Percentiles rank a stretch among this genome's conserved stretches.
These are phyloP conservation scores for Pseudoturritis turrita DNA, from an alignment of 345 rosid species.

Conservation along the genomic window DNA sequence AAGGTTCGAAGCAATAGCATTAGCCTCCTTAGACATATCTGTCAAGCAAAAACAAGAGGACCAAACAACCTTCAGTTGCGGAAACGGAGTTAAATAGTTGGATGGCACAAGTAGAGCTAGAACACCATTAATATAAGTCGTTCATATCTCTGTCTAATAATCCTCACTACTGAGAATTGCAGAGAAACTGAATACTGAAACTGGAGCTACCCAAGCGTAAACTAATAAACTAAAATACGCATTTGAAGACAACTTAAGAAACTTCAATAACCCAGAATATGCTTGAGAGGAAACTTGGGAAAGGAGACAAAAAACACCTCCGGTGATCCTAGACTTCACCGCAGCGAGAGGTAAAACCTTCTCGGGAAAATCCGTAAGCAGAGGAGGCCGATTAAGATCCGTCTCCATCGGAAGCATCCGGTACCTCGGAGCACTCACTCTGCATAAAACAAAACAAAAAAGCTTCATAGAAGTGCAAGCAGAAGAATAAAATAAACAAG, in stretches of 20 bases:
- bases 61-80: neutral
- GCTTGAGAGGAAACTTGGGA: neutral
- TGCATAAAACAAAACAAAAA: conserved; percentile 12
- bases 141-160: neutral
- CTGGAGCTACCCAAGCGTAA: too few relatives aligned
- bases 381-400: conserved; percentile 83
- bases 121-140: neutral
- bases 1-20: conserved; percentile 57
- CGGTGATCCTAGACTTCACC: conserved; percentile 52
- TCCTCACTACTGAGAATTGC: neutral
- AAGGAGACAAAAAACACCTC: conserved; percentile 41
- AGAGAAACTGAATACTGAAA: neutral
- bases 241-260: too few relatives aligned
- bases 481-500: neutral
- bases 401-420: conserved; percentile 79
- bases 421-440: conserved; percentile 78
- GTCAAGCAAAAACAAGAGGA: conserved; percentile 20
- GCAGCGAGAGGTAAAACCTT: conserved; percentile 61
- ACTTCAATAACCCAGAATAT: neutral
- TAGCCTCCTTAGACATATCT: conserved; percentile 70
- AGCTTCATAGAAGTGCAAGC: neutral
- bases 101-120: neutral
- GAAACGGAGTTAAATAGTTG: neutral
- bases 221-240: too few relatives aligned
- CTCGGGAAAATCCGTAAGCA: conserved; percentile 52